Evolutionary conservation across 805 yeast species (phyloP), one percentile per base, ranked within the genome.

Genomic region (Naumovozyma baii): DNA sequence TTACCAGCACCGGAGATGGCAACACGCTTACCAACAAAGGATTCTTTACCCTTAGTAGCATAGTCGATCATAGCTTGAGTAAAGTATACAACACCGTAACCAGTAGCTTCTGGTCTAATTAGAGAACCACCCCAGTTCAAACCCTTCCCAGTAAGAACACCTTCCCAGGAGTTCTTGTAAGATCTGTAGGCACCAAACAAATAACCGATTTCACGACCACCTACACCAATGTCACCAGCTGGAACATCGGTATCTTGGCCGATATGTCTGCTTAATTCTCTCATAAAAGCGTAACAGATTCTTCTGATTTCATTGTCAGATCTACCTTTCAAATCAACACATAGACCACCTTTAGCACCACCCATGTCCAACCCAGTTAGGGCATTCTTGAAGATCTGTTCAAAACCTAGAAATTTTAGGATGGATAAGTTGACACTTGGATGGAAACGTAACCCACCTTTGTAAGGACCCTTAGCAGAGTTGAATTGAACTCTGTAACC

Each of bases 331-430:
- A 96, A 95, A 72, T 88, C 87, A 70, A 90, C 92, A 70, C 90
- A 96, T 45, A 95, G 74, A 67, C 98, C 98, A 77, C 98, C 98
- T 68, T 90, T 90, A 70, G 95, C 98, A 73, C 98, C 98, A 66
- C 98, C 98, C 83, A 90, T 88, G 77, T 80, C 76, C 57, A 88
- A 76, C 59, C 97, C 97, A 56, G 98, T 90, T 60, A 90, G 74
- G 38, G 98, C 97, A 63, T 90, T 90, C 78, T 90, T 90, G 78
- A 90, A 92, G 67, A 87, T 87, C 72, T 90, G 98, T 74, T 90
- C 98, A 67, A 85, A 90, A 59, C 97, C 98, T 61, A 90, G 75
- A 70, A 90, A 90, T 73, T 90, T 90, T 64, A 90, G 77, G 66
- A 90, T 85, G 42, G 96, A 86, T 59, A 90, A 74, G 71, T 88